Evolutionary conservation across 2,329 filamentous ascomycete genomes (phyloP).

Genomic region (Colletotrichum melonis): DNA sequence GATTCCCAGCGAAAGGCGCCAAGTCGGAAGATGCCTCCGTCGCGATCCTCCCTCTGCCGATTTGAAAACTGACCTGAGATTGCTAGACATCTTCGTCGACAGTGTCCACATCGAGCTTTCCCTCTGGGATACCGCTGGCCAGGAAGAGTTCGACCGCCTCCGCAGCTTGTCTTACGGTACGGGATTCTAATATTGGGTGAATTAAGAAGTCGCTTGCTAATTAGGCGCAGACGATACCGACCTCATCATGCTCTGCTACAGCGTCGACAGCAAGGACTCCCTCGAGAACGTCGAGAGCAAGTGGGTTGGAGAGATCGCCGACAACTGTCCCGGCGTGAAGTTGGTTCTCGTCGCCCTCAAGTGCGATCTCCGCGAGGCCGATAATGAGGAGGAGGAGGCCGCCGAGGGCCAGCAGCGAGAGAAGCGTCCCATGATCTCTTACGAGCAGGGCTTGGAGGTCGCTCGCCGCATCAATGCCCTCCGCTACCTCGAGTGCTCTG

Average conservation of each 20-base stretch:
- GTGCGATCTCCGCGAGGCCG: slow-evolving; percentile 89
- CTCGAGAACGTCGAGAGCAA: slow-evolving; percentile 99
- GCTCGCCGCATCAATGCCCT: slow-evolving; percentile 92
- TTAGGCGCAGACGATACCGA: slow-evolving; percentile 79
- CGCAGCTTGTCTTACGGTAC: slow-evolving; percentile 92
- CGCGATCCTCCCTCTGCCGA: not conserved
- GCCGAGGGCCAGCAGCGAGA: slow-evolving; percentile 57
- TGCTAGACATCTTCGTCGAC: slow-evolving; percentile 94
- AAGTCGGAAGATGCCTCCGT: not conserved
- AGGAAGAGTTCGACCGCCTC: slow-evolving; percentile 98
- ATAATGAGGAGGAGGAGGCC: slow-evolving; percentile 75
- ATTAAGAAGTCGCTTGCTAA: not conserved
- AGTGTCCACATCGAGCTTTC: slow-evolving; percentile 97
- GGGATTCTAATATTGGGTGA: not conserved
- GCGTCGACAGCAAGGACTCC: slow-evolving; percentile 94
- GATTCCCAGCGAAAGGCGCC: not conserved
- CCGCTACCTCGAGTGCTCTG: slow-evolving; percentile 97
- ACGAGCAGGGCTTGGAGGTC: slow-evolving; percentile 91
- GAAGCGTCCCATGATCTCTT: slow-evolving; percentile 80
- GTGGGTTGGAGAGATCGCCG: slow-evolving; percentile 97
- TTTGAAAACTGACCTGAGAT: slow-evolving; percentile 8
- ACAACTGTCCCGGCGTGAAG: slow-evolving; percentile 96
- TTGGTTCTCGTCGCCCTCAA: slow-evolving; percentile 96
- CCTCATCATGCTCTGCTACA: slow-evolving; percentile 98
- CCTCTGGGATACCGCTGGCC: slow-evolving; percentile 97